phyloP scores from a whole-genome alignment of 2,329 filamentous ascomycete genomes.

The Fusarium veterinarium region DNA sequence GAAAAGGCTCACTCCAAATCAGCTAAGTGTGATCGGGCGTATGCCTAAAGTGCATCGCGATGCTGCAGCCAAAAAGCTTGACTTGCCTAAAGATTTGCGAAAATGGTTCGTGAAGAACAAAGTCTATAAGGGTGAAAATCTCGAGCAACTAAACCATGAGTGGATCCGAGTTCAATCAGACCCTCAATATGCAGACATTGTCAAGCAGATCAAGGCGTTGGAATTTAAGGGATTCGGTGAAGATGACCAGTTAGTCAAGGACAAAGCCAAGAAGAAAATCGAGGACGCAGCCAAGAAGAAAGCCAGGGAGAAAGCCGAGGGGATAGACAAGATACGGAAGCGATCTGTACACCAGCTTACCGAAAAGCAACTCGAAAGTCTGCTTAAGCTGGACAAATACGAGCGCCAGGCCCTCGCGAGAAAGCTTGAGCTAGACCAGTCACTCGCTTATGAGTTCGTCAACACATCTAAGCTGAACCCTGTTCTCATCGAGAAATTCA shows the following conservation, averaged over 20 bases:
- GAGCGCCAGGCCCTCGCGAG: neutral
- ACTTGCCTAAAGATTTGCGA: neutral
- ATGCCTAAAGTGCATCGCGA: neutral
- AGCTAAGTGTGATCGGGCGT: neutral
- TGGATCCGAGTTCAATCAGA: neutral
- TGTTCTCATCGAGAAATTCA: conserved; percentile 4
- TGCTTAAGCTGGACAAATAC: neutral
- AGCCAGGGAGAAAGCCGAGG: neutral
- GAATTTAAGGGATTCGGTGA: too few relatives aligned
- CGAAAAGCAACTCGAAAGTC: neutral
- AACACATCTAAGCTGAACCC: neutral
- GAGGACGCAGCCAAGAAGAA: neutral
- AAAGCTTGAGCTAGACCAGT: neutral
- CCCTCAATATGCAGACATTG: neutral
- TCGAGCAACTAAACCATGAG: neutral
- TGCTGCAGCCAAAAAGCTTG: neutral
- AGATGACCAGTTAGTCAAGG: too few relatives aligned
- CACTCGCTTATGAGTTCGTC: conserved; percentile 1
- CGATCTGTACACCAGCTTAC: neutral
- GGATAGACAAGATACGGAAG: neutral
- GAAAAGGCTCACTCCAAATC: neutral
- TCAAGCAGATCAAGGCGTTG: neutral
- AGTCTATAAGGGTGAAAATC: neutral
- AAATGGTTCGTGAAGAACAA: neutral
- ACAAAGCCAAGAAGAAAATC: neutral